Evolutionary conservation across 1,284 basidiomycete species (phyloP), one percentile per base, ranked within the genome.

Genomic region (Ceratobasidium sp.): DNA sequence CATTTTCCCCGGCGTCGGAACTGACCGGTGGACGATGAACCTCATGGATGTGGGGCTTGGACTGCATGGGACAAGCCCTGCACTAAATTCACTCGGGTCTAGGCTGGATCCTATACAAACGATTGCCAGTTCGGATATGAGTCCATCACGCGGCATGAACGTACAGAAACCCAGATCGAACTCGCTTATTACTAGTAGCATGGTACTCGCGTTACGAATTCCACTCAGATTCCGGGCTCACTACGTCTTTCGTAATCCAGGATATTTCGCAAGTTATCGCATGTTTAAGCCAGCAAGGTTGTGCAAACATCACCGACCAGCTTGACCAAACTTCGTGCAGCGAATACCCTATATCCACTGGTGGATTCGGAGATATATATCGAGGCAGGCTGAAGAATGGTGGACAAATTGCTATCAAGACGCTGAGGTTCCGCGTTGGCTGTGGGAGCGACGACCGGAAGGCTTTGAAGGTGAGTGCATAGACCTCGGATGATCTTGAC

Each of bases 361-460:
- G 63, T n/a, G 63, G 63, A 13, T 48, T 65, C n/a, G 63, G 63
- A 2, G 63, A 65, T 34, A 46, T 65, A 29, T 65, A 49, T 22
- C 37, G 48, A n/a, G 43, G 63, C 2, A 34, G 11, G 16, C 31
- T 65, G n/a, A 68, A 41, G 19, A 29, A 41, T 22, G 65, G 65
- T 19, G 29, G 11, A 31, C 48, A 68, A n/a, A 48, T 68, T 56
- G 65, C 65, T 14, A 43, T 68, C 65, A 68, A 68, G 51, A 51
- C 34, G 13, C 29, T 56, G 19, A 37, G 65, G 7, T 13, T 56
- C 3, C 16, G 27, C 27, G 51, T 37, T 7, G 24, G 37, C 11
- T 41, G 22, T 6, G n/a, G 7, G 5, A 37, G 19, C 7, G n/a
- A 51, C 8, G 31, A 19, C 22, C 19, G 41, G 37, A 41, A 54